Evolutionary conservation across 2,329 filamentous ascomycete species (phyloP), one percentile per base, ranked within the genome.

Genomic region (Macrophomina tecta): DNA sequence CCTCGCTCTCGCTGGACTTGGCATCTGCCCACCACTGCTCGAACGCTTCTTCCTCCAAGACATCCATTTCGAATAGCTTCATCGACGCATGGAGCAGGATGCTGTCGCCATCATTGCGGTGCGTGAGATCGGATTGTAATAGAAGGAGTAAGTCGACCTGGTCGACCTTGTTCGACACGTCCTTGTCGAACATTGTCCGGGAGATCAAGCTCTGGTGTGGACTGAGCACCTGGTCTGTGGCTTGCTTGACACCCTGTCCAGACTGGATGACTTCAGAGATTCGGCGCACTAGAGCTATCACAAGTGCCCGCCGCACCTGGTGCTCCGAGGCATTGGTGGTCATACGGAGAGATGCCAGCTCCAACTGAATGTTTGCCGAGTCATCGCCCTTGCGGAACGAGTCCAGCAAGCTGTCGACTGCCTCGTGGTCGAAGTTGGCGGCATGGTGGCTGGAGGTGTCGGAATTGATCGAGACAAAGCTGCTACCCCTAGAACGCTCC

Each of bases 291-390:
- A 98, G 94, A 0, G 94, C 91, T 2, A 90, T 88, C 2, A 92
- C 92, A 30, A 98, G 90, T 16, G 95, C 93, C 40, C 90, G 90
- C 52, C 94, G 91, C 74, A 98, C 92, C 78, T 95, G 91, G 70
- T 90, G 86, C 74, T 97, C 94, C 0, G 93, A 94, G 2, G 95
- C 95, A 74, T 98, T 93, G 73, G 91, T 92, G 65, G 90, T 91
- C 78, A 99, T 92, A 11, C 94, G 90, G n/a, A 98, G 84, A 55
- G 93, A 92, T 83, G 94, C 97, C 69, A 99, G 91, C 77, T 99
- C 95, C 40, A 98, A 87, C 76, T 94, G 93, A 73, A 97, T 94
- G 70, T 97, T 95, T 75, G 96, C 92, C 11, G 89, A 87, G 14
- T 87, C 86, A 60, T 88, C 83, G 28, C 89, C 90, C 68, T 88